Evolutionary conservation across 108 stramenopile species (phyloP), one percentile per base, ranked within the genome.

Genomic region (Hondaea fermentalgiana): DNA sequence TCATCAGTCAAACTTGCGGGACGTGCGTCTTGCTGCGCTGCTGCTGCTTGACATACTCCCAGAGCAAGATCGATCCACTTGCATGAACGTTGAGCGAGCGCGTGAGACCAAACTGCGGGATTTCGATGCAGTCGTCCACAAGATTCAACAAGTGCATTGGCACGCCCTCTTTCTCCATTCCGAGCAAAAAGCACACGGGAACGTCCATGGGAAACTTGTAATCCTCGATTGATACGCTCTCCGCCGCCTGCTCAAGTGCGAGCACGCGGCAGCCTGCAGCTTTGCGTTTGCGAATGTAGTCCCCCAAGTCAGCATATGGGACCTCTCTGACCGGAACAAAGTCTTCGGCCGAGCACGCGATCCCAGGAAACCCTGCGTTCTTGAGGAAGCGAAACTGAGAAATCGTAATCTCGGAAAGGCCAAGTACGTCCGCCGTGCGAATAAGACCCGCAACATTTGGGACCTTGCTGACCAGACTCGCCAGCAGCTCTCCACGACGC

Each of bases 31-130:
- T 8, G 55, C 55, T 57, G 4, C 64, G 10, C 17, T 17, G 64
- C 64, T 23, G 87, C 29, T 97, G 97, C 51, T 95, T 95, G 21
- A 96, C 95, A 72, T 95, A 96, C 90, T 98, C 97, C 97, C 97
- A 98, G 89, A 98, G 95, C 4, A 93, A 88, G 25, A 99, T 93
- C 17, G 97, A 96, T 29, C 96, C 97, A 43, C 93, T 92, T 8
- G 98, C 98, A 87, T 99, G 98, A n/a, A 98, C 98, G 87, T 99
- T 99, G 44, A 99, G 91, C 44, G 95, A 96, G 6, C 98, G 93
- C 87, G 95, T 96, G 76, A 99, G 96, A 19, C 98, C 98, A 43
- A 96, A 92, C 90, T 99, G 98, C 17, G 98, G 98, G 87, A 99
- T 97, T 90, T 99, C 97, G 57, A 97, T 95, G 89, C 97, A 97